These are phyloP conservation scores for Ceratocystis colombiana DNA, from an alignment of 2,329 filamentous ascomycete genomes.

Conservation along the genomic window DNA sequence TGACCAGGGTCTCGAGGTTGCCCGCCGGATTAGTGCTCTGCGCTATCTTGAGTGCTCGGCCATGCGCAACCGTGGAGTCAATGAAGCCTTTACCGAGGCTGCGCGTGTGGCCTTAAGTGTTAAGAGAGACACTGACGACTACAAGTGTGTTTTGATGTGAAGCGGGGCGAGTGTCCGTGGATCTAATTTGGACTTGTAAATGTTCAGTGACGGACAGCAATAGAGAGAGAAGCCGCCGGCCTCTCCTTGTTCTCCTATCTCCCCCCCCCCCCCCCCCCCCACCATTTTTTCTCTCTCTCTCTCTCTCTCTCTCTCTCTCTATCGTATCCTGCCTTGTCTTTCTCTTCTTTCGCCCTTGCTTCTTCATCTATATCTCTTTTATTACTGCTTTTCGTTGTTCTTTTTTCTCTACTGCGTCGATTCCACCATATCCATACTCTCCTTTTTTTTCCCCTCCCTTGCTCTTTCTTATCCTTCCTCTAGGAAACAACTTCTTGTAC, in stretches of 20 bases:
- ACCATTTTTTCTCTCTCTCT: not conserved
- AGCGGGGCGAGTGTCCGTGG: not conserved
- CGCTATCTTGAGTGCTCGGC: slow-evolving; percentile 97
- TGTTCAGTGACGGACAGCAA: no score
- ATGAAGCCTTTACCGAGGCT: slow-evolving; percentile 96
- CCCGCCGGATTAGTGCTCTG: slow-evolving; percentile 80
- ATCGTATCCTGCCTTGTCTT: slow-evolving; percentile 4
- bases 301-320: slow-evolving; percentile 1
- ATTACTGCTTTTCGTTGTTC: not conserved
- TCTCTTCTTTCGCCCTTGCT: not conserved
- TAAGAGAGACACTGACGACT: slow-evolving; percentile 53
- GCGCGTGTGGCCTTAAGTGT: slow-evolving; percentile 80
- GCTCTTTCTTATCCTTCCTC: slow-evolving; percentile 19
- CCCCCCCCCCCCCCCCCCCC: no score
- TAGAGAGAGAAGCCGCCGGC: not conserved
- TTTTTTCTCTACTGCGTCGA: slow-evolving; percentile 7
- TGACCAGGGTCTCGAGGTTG: slow-evolving; percentile 82
- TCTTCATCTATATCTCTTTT: slow-evolving; percentile 14
- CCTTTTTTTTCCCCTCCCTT: not conserved
- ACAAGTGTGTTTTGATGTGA: slow-evolving; percentile 53
- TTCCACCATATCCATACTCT: slow-evolving; percentile 5
- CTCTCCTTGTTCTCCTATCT: not conserved
- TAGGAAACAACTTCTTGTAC: slow-evolving; percentile 8
- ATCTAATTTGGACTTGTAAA: no score
- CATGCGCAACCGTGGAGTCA: slow-evolving; percentile 95